phyloP scores from a whole-genome alignment of 352 stramenopile genomes.

The Ochromonadaceae sp. region DNA sequence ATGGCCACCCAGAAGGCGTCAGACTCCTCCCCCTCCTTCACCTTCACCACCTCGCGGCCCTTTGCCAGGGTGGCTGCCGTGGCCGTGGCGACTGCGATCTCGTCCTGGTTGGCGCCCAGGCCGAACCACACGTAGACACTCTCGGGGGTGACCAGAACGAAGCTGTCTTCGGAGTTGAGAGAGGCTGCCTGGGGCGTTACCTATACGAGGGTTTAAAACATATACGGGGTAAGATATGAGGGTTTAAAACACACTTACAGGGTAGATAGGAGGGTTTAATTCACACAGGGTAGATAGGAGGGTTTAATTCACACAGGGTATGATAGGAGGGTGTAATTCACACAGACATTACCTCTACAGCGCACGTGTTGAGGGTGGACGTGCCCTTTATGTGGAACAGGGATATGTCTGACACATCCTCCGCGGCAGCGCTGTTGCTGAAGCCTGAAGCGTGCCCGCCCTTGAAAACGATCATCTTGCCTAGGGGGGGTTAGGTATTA shows the following conservation, averaged over 20 bases:
- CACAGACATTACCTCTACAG: constrained; percentile 38
- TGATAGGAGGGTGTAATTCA: too few relatives aligned
- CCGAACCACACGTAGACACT: constrained; percentile 58
- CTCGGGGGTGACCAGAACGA: constrained; percentile 45
- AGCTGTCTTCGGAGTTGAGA: constrained; percentile 50
- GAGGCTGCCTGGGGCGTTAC: constrained; percentile 45
- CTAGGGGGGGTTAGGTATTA: too few relatives aligned
- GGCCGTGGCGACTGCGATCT: not conserved
- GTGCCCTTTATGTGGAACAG: constrained; percentile 76
- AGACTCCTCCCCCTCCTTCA: constrained; percentile 22
- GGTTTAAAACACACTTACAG: too few relatives aligned
- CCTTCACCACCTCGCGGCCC: not conserved
- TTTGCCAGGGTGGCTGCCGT: not conserved
- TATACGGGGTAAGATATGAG: too few relatives aligned
- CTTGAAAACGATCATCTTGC: constrained; percentile 65
- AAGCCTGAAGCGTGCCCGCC: constrained; percentile 72
- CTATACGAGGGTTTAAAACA: not conserved
- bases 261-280: too few relatives aligned
- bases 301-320: too few relatives aligned
- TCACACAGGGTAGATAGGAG: too few relatives aligned
- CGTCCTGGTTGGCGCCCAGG: constrained; percentile 26
- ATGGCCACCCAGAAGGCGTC: constrained; percentile 28
- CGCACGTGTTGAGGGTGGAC: constrained; percentile 58
- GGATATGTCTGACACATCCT: constrained; percentile 59
- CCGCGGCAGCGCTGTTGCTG: constrained; percentile 38